Conservation (phyloP, 2,329 filamentous ascomycete genomes). For the Leptographium flavum region DNA sequence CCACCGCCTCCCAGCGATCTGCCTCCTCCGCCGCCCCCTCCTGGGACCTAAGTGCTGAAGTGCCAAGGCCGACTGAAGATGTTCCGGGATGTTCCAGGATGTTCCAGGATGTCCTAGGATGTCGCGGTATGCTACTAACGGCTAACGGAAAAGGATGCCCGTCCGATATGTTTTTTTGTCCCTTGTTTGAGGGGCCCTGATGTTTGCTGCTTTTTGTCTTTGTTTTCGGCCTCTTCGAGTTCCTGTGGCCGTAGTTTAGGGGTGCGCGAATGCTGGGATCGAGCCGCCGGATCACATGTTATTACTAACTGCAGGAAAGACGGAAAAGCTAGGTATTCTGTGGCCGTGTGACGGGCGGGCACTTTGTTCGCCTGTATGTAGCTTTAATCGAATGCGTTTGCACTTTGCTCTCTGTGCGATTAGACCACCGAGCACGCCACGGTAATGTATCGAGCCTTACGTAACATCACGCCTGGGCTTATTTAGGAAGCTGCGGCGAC, state of each 20-base stretch:
- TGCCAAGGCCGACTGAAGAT: slow-evolving; percentile 8
- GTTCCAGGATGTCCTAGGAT: background rate
- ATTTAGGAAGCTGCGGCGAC: no score
- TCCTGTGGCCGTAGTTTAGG: background rate
- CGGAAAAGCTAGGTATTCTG: background rate
- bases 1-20: slow-evolving; percentile 22
- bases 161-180: background rate
- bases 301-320: background rate
- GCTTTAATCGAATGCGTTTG: background rate
- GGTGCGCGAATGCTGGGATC: background rate
- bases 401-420: background rate
- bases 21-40: slow-evolving; percentile 19
- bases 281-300: background rate
- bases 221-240: background rate
- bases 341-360: background rate
- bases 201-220: background rate
- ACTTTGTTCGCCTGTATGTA: background rate
- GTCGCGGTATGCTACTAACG: background rate
- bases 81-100: background rate
- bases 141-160: background rate
- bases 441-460: no score
- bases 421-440: no score
- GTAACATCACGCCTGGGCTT: no score
- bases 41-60: slow-evolving; percentile 13
- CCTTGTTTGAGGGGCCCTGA: background rate